Evolutionary conservation across 192 early-diverging fungal species (phyloP).

Genomic region (Lunasporangiospora selenospora): DNA sequence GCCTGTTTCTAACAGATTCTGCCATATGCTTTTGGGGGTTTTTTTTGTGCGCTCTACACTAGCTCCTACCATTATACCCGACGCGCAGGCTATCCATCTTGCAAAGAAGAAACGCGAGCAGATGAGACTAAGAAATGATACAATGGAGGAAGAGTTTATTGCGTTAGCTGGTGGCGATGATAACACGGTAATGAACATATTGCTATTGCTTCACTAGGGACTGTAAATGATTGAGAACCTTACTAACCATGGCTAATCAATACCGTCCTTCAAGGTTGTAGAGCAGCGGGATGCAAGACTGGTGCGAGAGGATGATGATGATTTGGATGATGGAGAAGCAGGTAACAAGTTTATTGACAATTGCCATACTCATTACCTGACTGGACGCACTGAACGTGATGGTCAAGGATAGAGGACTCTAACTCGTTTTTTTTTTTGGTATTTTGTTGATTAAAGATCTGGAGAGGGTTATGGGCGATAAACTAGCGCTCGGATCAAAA

Average conservation of each 20-base stretch:
- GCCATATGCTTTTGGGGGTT: not conserved
- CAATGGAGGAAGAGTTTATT: conserved; percentile 44
- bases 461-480: conserved; percentile 58
- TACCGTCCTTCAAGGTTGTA: conserved; percentile 19
- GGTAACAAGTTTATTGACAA: no score
- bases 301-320: conserved; percentile 65
- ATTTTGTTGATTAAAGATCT: conserved; percentile 43
- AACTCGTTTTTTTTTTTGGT: no score
- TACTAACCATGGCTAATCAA: no score
- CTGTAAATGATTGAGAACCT: not conserved
- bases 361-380: no score
- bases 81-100: conserved; percentile 55
- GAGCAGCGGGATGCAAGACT: conserved; percentile 48
- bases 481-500: conserved; percentile 52
- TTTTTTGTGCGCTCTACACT: not conserved
- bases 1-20: no score
- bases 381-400: no score
- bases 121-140: conserved; percentile 48
- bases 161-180: conserved; percentile 48
- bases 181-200: conserved; percentile 14
- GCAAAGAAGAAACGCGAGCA: conserved; percentile 64
- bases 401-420: not conserved
- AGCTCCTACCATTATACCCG: conserved; percentile 52
- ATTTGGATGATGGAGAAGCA: conserved; percentile 61
- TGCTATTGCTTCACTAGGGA: not conserved